phyloP scores from a whole-genome alignment of 352 stramenopile genomes.

The Phytopythium litorale region DNA sequence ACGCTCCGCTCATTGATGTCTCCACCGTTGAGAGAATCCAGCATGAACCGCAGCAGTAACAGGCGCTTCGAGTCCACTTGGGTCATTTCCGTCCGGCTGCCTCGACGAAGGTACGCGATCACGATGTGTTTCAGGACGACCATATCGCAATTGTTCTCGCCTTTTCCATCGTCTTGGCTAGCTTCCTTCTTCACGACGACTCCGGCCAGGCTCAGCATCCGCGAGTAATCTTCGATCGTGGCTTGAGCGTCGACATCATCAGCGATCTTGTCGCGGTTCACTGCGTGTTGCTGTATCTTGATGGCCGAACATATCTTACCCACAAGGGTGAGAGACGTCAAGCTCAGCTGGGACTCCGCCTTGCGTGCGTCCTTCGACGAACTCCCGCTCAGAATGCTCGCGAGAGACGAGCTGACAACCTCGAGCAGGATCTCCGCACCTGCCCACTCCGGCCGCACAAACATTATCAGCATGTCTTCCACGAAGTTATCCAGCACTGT shows the following conservation, averaged over 20 bases:
- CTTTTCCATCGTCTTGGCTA: not conserved
- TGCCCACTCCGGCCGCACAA: slow-evolving; percentile 71
- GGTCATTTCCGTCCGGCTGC: slow-evolving; percentile 17
- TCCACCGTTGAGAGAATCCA: slow-evolving; percentile 16
- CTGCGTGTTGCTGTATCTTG: slow-evolving; percentile 46
- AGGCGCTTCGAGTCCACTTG: slow-evolving; percentile 48
- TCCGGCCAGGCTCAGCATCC: slow-evolving; percentile 15
- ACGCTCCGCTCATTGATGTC: not conserved
- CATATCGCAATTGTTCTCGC: not conserved
- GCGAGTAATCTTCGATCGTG: slow-evolving; percentile 52
- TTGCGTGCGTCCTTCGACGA: slow-evolving; percentile 57
- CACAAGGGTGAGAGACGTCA: slow-evolving; percentile 64
- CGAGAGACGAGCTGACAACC: slow-evolving; percentile 58
- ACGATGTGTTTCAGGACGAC: slow-evolving; percentile 66
- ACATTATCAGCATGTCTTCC: slow-evolving; percentile 81
- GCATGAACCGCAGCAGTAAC: slow-evolving; percentile 55
- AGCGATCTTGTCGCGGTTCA: slow-evolving; percentile 24
- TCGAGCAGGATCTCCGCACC: slow-evolving; percentile 76
- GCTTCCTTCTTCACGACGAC: slow-evolving; percentile 1
- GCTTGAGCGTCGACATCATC: slow-evolving; percentile 39
- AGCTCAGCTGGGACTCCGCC: slow-evolving; percentile 56
- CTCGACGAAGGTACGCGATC: slow-evolving; percentile 42
- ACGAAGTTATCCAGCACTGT: slow-evolving; percentile 78
- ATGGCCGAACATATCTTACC: slow-evolving; percentile 80
- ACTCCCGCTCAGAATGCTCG: slow-evolving; percentile 57